A percentile compares a stretch with the other conserved stretches of the same genome.
Evolutionary conservation across 108 stramenopile genomes (phyloP).

Genomic region (Pseudonitzschia multistriata): DNA sequence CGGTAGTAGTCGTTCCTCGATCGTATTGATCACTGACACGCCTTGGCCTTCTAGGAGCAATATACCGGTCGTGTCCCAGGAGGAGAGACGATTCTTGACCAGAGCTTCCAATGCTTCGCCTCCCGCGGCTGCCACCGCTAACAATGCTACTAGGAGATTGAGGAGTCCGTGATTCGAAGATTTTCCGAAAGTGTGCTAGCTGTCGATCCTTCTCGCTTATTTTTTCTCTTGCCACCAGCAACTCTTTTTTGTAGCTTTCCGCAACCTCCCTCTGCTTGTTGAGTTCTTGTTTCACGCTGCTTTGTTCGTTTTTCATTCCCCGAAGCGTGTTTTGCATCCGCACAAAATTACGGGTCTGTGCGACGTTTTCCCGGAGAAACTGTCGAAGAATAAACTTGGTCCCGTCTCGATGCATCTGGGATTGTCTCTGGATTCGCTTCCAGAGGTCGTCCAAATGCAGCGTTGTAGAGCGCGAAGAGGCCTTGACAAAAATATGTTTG

Average conservation of each 20-base stretch:
- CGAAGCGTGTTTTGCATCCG: conserved; percentile 40
- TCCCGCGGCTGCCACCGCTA: conserved; percentile 2
- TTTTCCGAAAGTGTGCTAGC: conserved; percentile 36
- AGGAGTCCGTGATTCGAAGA: conserved; percentile 10
- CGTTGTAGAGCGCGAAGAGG: background rate
- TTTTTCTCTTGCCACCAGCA: conserved; percentile 53
- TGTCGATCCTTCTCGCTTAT: conserved; percentile 46
- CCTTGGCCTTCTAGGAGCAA: background rate
- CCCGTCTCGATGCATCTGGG: conserved; percentile 50
- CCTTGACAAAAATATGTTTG: conserved; percentile 11
- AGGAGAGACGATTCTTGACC: background rate
- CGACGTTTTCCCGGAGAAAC: conserved; percentile 54
- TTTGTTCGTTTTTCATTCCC: conserved; percentile 47
- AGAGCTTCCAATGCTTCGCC: background rate
- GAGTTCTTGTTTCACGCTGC: conserved; percentile 49
- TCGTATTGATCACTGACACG: conserved; percentile 11
- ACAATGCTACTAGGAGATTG: background rate
- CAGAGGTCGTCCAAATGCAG: conserved; percentile 25
- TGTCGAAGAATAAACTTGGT: conserved; percentile 73
- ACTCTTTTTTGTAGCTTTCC: conserved; percentile 53
- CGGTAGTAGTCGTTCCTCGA: background rate
- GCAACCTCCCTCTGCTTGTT: conserved; percentile 53
- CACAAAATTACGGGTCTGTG: conserved; percentile 27
- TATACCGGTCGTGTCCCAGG: background rate
- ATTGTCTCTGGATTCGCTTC: conserved; percentile 28